A percentile compares a stretch with the other conserved stretches of the same genome.
Conservation (phyloP, 345 rosid genomes). For the Pugionium dolabratum region DNA sequence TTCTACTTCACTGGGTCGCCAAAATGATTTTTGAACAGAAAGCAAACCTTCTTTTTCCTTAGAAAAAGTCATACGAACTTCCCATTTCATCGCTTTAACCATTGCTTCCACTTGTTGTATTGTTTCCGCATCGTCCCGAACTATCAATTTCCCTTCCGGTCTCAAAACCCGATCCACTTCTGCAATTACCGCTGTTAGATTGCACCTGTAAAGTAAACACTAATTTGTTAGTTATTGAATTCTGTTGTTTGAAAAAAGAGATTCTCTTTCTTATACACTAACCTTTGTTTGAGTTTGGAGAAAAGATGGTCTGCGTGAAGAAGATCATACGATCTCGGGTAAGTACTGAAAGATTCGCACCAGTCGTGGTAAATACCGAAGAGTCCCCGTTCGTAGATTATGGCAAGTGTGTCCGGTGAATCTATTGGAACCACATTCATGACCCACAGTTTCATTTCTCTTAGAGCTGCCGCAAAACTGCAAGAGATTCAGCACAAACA, state of each 20-base stretch:
- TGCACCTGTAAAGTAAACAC: slow-evolving; percentile 56
- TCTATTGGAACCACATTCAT: slow-evolving; percentile 88
- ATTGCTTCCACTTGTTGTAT: slow-evolving; percentile 59
- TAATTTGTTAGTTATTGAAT: background rate
- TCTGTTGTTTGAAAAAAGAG: slow-evolving; percentile 16
- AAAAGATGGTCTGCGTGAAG: slow-evolving; percentile 96
- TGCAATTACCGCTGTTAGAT: slow-evolving; percentile 62
- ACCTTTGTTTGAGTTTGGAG: slow-evolving; percentile 82
- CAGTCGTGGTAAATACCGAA: slow-evolving; percentile 95
- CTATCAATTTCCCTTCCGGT: slow-evolving; percentile 86
- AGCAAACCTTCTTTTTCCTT: slow-evolving; percentile 87
- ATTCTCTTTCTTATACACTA: background rate
- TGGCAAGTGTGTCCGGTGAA: slow-evolving; percentile 89
- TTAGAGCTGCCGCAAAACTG: slow-evolving; percentile 93
- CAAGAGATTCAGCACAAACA: slow-evolving; percentile 26
- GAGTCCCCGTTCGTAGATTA: slow-evolving; percentile 88
- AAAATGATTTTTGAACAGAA: slow-evolving; percentile 70
- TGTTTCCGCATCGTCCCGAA: slow-evolving; percentile 67
- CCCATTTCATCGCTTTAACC: slow-evolving; percentile 75
- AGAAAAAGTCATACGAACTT: slow-evolving; percentile 70
- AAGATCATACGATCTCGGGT: slow-evolving; percentile 96
- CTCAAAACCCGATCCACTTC: slow-evolving; percentile 88
- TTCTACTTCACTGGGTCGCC: slow-evolving; percentile 79
- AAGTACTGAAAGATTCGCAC: slow-evolving; percentile 96
- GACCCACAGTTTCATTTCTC: slow-evolving; percentile 83